These are phyloP conservation scores for Cornus controversa DNA, from an alignment of 148 eudicot species.

Conservation along the genomic window DNA sequence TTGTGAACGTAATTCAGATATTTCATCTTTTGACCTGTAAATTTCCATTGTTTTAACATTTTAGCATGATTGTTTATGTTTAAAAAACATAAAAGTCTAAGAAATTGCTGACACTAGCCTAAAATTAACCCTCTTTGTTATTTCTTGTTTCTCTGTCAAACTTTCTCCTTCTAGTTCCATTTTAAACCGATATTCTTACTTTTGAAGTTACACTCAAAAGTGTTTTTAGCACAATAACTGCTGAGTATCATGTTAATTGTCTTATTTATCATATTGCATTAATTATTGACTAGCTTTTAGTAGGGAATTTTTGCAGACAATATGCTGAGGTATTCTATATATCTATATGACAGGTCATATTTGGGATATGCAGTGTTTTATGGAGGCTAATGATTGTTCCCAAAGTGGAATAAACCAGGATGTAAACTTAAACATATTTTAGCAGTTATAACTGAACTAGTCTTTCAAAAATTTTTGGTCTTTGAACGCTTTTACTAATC, in stretches of 20 bases:
- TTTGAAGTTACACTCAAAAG: neutral
- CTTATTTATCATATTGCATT: neutral
- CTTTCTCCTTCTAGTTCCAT: neutral
- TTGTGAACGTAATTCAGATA: neutral
- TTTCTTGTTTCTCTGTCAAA: too few species aligned
- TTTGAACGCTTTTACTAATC: neutral
- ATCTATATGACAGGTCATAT: slow-evolving; percentile 6
- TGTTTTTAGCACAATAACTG: too few species aligned
- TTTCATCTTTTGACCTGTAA: neutral
- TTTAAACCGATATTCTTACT: neutral
- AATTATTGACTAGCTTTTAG: neutral
- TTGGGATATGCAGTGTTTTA: neutral
- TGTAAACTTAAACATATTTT: neutral
- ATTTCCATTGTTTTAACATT: neutral
- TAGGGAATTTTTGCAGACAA: neutral
- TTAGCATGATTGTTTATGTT: neutral
- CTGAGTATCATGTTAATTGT: neutral
- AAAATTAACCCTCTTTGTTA: too few species aligned
- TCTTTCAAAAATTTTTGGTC: neutral
- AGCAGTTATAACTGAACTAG: neutral
- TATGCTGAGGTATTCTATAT: neutral
- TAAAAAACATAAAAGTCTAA: neutral
- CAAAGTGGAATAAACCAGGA: neutral
- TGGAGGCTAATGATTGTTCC: slow-evolving; percentile 5
- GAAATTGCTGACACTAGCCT: neutral